Evolutionary conservation across 1,139 yeast genomes (phyloP).

Genomic region (Candida sanyaensis): DNA sequence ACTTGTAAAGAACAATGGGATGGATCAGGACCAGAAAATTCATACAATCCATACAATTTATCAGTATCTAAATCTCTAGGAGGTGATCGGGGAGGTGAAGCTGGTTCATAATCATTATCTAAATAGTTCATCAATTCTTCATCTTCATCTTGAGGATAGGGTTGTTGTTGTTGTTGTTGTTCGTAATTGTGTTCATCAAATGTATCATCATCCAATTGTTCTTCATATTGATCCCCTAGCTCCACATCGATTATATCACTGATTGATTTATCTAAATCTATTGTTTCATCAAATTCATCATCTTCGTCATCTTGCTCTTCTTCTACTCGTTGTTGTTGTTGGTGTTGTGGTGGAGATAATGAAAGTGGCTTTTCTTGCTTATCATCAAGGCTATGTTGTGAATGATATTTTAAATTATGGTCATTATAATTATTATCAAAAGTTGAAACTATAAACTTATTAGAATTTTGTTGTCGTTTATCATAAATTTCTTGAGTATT

Average conservation of each 20-base stretch:
- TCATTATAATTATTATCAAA: constrained; percentile 29
- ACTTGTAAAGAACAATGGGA: constrained; percentile 81
- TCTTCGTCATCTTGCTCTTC: background rate
- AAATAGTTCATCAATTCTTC: constrained; percentile 20
- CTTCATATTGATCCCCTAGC: constrained; percentile 3
- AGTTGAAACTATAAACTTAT: constrained; percentile 27
- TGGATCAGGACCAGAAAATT: constrained; percentile 90
- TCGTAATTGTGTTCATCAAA: background rate
- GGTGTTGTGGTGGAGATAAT: no score
- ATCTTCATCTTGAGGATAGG: constrained; percentile 10
- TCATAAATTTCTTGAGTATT: constrained; percentile 38
- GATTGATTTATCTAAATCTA: constrained; percentile 2
- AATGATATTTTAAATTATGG: constrained; percentile 13
- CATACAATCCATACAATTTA: constrained; percentile 81
- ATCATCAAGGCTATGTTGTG: background rate
- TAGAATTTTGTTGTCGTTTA: constrained; percentile 29
- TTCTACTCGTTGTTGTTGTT: background rate
- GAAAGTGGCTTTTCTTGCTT: no score
- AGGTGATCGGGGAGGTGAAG: constrained; percentile 77
- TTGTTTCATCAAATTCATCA: background rate
- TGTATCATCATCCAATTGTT: background rate
- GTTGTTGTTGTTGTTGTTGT: background rate
- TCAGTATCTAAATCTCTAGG: constrained; percentile 84
- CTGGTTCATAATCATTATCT: constrained; percentile 31
- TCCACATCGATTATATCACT: background rate